phyloP scores from a whole-genome alignment of 2,329 filamentous ascomycete genomes.

The Fusarium sp. region DNA sequence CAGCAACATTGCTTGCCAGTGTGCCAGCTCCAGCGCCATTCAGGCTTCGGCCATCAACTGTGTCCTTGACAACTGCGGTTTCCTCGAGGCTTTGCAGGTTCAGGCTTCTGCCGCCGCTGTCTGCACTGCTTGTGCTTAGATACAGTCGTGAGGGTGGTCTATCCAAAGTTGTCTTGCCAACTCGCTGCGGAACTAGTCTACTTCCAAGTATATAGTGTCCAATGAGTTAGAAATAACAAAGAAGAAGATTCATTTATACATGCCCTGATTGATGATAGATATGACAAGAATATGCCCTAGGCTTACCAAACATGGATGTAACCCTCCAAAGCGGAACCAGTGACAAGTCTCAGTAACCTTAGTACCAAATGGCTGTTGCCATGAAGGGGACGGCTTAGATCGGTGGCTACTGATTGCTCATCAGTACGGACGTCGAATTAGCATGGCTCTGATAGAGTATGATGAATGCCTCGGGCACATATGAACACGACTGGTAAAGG shows the following conservation, averaged over 20 bases:
- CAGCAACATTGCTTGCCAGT: slow-evolving; percentile 29
- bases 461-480: background rate
- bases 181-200: background rate
- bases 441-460: too few species aligned
- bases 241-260: background rate
- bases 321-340: too few species aligned
- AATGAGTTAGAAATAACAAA: background rate
- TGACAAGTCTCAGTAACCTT: background rate
- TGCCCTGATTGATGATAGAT: background rate
- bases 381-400: background rate
- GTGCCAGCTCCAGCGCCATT: slow-evolving; percentile 21
- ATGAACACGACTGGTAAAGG: background rate
- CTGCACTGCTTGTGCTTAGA: slow-evolving; percentile 31
- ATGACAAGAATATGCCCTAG: background rate
- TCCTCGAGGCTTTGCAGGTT: slow-evolving; percentile 13
- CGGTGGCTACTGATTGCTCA: fast-evolving
- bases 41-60: slow-evolving; percentile 30
- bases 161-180: background rate
- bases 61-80: slow-evolving; percentile 29
- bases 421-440: background rate
- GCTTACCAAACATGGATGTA: background rate
- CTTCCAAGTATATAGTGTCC: background rate
- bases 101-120: slow-evolving; percentile 31
- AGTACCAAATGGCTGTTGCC: too few species aligned
- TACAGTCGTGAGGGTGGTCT: background rate